Evolutionary conservation across 257 asterid species (phyloP), one percentile per base, ranked within the genome.

Genomic region (Solanum chiquidenum): DNA sequence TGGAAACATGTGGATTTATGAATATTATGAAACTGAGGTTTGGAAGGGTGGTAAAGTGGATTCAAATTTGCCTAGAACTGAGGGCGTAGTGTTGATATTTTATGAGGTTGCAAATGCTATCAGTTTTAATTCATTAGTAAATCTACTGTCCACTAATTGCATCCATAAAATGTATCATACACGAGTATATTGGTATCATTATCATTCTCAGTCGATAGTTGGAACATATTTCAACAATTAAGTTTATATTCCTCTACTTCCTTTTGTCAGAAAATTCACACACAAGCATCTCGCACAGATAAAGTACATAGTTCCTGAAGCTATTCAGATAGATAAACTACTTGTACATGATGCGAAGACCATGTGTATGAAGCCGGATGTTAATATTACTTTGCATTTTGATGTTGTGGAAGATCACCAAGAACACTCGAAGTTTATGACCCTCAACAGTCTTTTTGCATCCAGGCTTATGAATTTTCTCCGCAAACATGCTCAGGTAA

Each of bases 221-320:
- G 49, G 44, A 10, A 23, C 84, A 34, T 72, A 7, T 79, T 76
- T 68, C 62, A 38, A 72, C 20, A 64, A 64, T 44, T 49, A 37
- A 16, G 75, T 83, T 42, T 14, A 64, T 44, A 80, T 5, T 11
- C 27, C 85, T 83, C 75, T 23, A 79, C 83, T 89, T 83, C 68
- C 58, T 74, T 86, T 79, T 60, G 84, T 88, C 95, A 95, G 99
- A 88, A 89, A 91, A 86, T 94, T 96, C 86, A 87, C 89, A 77
- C 85, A 64, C 87, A 89, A 52, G 89, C 95, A 95, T 92, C 95
- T 96, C 85, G 98, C 98, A 83, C 98, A 95, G 90, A 95, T 96
- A 85, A 94, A 92, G 86, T 87, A 92, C 86, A 58, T 96, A 89
- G 91, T 95, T 69, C 98, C 98, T 80, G 99, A 95, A 93, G 98